Evolutionary conservation across 768 basidiomycete species (phyloP).

Genomic region (Coprinellus micaceus): DNA sequence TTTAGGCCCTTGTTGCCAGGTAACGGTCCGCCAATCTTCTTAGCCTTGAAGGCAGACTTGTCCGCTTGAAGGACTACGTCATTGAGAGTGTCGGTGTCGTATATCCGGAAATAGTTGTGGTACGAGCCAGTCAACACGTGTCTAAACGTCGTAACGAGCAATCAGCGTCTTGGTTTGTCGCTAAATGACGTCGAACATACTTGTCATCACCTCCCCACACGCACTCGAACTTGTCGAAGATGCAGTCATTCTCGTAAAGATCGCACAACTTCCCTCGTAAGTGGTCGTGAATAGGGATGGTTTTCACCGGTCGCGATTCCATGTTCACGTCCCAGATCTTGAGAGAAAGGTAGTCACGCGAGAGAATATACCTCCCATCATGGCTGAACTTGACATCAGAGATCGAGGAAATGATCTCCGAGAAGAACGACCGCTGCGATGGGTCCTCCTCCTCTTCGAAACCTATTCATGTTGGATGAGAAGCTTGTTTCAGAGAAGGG

Average conservation of each 20-base stretch:
- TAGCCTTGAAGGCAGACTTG: slow-evolving; percentile 98
- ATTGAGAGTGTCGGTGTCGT: slow-evolving; percentile 81
- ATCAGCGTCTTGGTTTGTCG: too few species aligned
- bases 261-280: slow-evolving; percentile 96
- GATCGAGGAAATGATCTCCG: slow-evolving; percentile 98
- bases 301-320: slow-evolving; percentile 94
- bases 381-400: slow-evolving; percentile 99
- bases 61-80: slow-evolving; percentile 97
- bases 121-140: slow-evolving; percentile 99
- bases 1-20: slow-evolving; percentile 69
- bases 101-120: slow-evolving; percentile 99
- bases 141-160: slow-evolving; percentile 41
- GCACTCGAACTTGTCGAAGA: slow-evolving; percentile 99
- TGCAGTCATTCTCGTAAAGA: slow-evolving; percentile 98
- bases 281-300: slow-evolving; percentile 98
- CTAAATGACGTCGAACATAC: slow-evolving; percentile 49
- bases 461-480: slow-evolving; percentile 45
- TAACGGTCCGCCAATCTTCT: slow-evolving; percentile 90
- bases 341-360: slow-evolving; percentile 93
- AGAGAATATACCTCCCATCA: slow-evolving; percentile 94
- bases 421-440: slow-evolving; percentile 96
- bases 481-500: slow-evolving; percentile 7
- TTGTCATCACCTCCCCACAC: slow-evolving; percentile 95
- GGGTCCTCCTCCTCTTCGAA: slow-evolving; percentile 99
- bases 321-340: slow-evolving; percentile 99